Evolutionary conservation across 768 basidiomycete genomes (phyloP), one percentile per base, ranked within the genome.

Genomic region (Pleurotus tuber-regium): DNA sequence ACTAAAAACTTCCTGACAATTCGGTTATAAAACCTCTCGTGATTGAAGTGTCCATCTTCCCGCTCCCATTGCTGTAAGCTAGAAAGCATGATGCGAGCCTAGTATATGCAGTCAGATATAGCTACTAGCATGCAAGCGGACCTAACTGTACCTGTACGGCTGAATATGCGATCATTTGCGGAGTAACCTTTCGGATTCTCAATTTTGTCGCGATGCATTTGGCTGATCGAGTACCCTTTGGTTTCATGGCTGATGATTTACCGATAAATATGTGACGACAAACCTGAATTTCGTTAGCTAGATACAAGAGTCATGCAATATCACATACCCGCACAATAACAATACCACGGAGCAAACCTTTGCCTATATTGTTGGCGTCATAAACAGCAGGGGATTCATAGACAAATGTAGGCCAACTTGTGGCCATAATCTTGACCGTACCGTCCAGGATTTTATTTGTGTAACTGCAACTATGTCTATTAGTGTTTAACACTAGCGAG

Each of bases 141-240:
- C 39, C 54, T 14, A 36, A 33, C 55, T 56, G 24, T 50, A 69
- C 68, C 50, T 58, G 58, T 12, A 62, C 59, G 14, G 63, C 65
- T 5, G 62, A 61, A 53, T 69, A 69, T 18, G 64, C 68, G 46
- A 69, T 64, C 3, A 62, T 57, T 4, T 61, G 53, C 0, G 62
- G 56, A 1, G 62, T 66, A 4, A 66, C 63, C 24, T 53, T 53
- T 9, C 50, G 23, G 19, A 64, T 43, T 0, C 41, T 30, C 2
- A 57, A 19, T 4, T 62, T 41, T 18, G 55, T 51, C 3, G 44
- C 46, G n/a, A 36, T 49, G 4, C 36, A 30, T 8, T 14, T 18
- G 1, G 10, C n/a, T 4, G 52, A 11, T 44, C 5, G 56, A 38
- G 4, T 54, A 47, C 7, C 25, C 40, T 9, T 43, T 38, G 24